Evolutionary conservation across 129 eudicot genomes (phyloP).

Genomic region (Chrysanthemum makinoi): DNA sequence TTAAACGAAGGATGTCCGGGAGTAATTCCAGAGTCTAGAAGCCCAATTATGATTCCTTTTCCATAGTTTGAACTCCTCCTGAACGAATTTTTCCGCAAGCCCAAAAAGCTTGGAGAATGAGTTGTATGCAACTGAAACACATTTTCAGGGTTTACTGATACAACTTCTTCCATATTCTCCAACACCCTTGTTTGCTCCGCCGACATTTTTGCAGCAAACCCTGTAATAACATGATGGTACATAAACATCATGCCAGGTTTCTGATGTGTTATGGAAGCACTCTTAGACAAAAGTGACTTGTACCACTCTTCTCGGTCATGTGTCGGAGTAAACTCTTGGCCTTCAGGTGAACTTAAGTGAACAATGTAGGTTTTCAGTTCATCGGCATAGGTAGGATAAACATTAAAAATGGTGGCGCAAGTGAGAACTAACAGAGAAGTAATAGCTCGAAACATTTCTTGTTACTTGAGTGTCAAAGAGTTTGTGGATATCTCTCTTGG

Average conservation of each 20-base stretch:
- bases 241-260: conserved; percentile 26
- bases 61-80: conserved; percentile 47
- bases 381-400: neutral
- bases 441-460: neutral
- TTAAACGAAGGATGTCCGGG: conserved; percentile 48
- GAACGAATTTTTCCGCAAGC: conserved; percentile 24
- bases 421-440: neutral
- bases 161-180: conserved; percentile 31
- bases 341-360: conserved; percentile 20
- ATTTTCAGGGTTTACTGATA: conserved; percentile 29
- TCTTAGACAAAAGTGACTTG: conserved; percentile 35
- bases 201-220: conserved; percentile 47
- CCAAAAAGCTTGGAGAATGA: conserved; percentile 45
- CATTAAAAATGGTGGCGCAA: neutral
- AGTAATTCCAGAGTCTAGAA: conserved; percentile 47
- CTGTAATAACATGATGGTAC: conserved; percentile 37
- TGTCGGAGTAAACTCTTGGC: neutral
- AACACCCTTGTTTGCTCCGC: conserved; percentile 31
- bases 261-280: neutral
- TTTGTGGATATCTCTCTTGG: neutral
- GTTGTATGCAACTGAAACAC: conserved; percentile 39
- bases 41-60: conserved; percentile 48
- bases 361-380: conserved; percentile 42
- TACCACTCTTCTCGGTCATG: conserved; percentile 23
- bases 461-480: neutral